Evolutionary conservation across 768 basidiomycete genomes (phyloP).

Genomic region (Macrolepiota albuminosa): DNA sequence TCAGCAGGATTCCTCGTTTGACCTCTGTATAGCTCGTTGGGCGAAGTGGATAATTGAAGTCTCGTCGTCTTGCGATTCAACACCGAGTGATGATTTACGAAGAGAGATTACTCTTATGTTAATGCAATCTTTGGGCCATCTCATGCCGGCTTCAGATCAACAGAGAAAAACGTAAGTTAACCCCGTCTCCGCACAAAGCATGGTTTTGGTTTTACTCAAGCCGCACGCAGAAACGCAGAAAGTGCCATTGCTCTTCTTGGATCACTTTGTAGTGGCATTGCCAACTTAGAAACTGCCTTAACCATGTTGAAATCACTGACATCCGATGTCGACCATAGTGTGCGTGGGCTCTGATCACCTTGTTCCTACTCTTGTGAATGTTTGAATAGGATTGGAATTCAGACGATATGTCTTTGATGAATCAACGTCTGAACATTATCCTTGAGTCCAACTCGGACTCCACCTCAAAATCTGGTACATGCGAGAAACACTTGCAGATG

Average conservation of each 20-base stretch:
- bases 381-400: constrained; percentile 43
- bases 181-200: background rate
- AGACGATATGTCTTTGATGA: constrained; percentile 50
- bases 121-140: constrained; percentile 44
- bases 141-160: constrained; percentile 13
- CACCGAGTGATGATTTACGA: constrained; percentile 34
- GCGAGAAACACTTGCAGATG: background rate
- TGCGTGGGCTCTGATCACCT: constrained; percentile 13
- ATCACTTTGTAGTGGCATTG: constrained; percentile 32
- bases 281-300: constrained; percentile 27
- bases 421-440: constrained; percentile 41
- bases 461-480: background rate
- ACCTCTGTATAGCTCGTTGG: constrained; percentile 67
- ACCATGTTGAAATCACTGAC: constrained; percentile 18
- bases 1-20: constrained; percentile 39
- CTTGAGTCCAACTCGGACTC: constrained; percentile 18
- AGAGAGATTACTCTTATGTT: constrained; percentile 42
- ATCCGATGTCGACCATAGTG: constrained; percentile 12
- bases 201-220: constrained; percentile 1
- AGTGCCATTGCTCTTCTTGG: constrained; percentile 32
- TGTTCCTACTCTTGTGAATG: background rate
- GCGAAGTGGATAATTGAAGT: constrained; percentile 52
- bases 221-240: constrained; percentile 13
- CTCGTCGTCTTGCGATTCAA: constrained; percentile 26
- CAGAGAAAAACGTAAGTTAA: constrained; percentile 30